Base-by-base conservation (phyloP, 441 rosid species). In the Hura crepitans region DNA sequence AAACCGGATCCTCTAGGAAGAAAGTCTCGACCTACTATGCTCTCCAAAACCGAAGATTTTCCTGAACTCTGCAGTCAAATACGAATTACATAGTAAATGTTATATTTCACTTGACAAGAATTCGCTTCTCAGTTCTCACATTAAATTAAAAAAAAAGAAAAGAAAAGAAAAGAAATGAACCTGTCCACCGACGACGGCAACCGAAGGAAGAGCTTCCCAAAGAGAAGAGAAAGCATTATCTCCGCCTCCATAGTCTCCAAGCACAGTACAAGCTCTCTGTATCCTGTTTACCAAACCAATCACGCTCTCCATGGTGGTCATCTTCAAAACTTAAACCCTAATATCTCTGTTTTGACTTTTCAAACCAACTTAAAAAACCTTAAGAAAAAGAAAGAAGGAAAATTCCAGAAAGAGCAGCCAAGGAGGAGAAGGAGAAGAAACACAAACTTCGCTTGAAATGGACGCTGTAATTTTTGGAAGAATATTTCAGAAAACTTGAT, bases 131-230 rank as follows among this genome's bases (percentile, higher is more conserved):
- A n/a, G 39, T 5, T 35, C 39, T 35, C 28, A 14, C 20, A 57
- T 14, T 30, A 9, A 69, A 42, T 12, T 20, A 28, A 59, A 27
- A 6, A 42, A 23, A 28, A 49, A n/a, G 55, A 28, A 28, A 42
- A 42, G 46, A 43, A 56, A n/a, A 57, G 64, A 20, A 64, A 56
- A 60, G 25, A 33, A 31, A 45, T n/a, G 33, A 70, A 90, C 96
- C 93, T 90, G 97, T 31, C 97, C 97, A 15, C 97, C 97, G 50
- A 92, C 96, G 71, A 92, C 97, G 50, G 93, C 97, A 0, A 92
- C 96, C n/a, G 96, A 66, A 25, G 97, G 97, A 73, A 92, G 97
- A 69, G 97, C 87, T 80, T 87, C 96, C 97, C 97, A 90, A 14
- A 92, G 93, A 53, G 96, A 92, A 73, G 91, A 85, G 83, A 90